Conservation (phyloP, 83 land plant genomes). For the Picea abies region DNA sequence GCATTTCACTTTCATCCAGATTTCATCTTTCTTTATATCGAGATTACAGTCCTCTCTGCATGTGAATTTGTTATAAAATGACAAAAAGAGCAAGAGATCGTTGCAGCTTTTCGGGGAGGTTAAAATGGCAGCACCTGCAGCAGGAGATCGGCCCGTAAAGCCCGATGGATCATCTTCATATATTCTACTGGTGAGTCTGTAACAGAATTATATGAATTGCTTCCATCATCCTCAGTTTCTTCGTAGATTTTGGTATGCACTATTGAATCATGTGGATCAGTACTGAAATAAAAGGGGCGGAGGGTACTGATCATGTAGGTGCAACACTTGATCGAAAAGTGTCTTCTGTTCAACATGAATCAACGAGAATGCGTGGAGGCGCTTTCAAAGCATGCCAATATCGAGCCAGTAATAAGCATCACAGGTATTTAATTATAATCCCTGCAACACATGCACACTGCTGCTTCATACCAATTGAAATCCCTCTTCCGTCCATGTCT, state of each 20-base stretch:
- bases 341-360: slow-evolving; percentile 51
- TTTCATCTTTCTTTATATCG: too few relatives aligned
- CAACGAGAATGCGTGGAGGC: slow-evolving; percentile 62
- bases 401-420: slow-evolving; percentile 55
- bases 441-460: not conserved
- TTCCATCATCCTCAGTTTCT: not conserved
- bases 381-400: slow-evolving; percentile 55
- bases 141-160: too few relatives aligned
- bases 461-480: not conserved
- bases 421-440: slow-evolving; percentile 25
- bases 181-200: slow-evolving; percentile 1
- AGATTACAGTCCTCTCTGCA: too few relatives aligned
- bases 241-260: not conserved
- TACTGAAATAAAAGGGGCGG: too few relatives aligned
- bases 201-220: not conserved
- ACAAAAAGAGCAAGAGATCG: too few relatives aligned
- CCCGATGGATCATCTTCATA: not conserved
- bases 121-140: not conserved
- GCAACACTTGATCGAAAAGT: slow-evolving; percentile 49
- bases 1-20: too few relatives aligned
- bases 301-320: not conserved
- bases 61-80: too few relatives aligned
- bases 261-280: not conserved
- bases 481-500: too few relatives aligned
- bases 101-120: too few relatives aligned